Percentiles rank a stretch among this genome's conserved stretches.
Evolutionary conservation across 495 filamentous ascomycete species (phyloP).

Genomic region (Penicillium macrosclerotiorum): DNA sequence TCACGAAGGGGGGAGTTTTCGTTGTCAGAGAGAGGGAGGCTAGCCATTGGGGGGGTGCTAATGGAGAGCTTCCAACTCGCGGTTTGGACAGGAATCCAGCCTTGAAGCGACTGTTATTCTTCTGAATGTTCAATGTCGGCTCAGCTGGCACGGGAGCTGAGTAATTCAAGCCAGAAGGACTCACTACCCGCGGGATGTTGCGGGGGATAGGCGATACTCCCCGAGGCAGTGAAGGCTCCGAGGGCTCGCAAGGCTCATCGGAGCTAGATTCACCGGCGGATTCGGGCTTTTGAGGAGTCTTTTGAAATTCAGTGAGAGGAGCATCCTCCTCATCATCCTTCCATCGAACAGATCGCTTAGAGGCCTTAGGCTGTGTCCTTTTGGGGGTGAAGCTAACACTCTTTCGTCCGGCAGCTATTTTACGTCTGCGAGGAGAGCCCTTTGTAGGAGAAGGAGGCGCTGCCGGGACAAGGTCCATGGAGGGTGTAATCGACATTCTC

Average conservation of each 20-base stretch:
- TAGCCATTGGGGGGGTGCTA: conserved; percentile 56
- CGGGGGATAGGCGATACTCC: conserved; percentile 47
- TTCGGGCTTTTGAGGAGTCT: conserved; percentile 67
- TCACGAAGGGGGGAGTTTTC: conserved; percentile 66
- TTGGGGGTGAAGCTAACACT: conserved; percentile 80
- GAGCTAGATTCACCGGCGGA: conserved; percentile 51
- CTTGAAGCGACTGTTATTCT: conserved; percentile 80
- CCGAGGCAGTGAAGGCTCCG: conserved; percentile 33
- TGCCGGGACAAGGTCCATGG: conserved; percentile 36
- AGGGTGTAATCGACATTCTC: conserved; percentile 23
- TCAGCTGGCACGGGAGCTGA: conserved; percentile 32
- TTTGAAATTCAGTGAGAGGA: conserved; percentile 80
- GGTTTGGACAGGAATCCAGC: conserved; percentile 88
- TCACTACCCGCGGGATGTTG: conserved; percentile 38
- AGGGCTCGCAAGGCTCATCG: conserved; percentile 26
- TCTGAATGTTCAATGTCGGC: conserved; percentile 35
- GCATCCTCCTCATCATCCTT: conserved; percentile 87
- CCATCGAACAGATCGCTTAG: conserved; percentile 84
- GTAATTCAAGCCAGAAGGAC: conserved; percentile 30
- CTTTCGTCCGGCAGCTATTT: conserved; percentile 67
- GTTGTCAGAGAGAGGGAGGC: conserved; percentile 57
- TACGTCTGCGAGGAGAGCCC: conserved; percentile 77
- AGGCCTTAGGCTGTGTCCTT: conserved; percentile 60
- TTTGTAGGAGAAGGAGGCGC: conserved; percentile 56
- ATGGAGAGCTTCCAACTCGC: conserved; percentile 61